Evolutionary conservation across 1,284 basidiomycete genomes (phyloP).

Genomic region (Phylloporus gajari): DNA sequence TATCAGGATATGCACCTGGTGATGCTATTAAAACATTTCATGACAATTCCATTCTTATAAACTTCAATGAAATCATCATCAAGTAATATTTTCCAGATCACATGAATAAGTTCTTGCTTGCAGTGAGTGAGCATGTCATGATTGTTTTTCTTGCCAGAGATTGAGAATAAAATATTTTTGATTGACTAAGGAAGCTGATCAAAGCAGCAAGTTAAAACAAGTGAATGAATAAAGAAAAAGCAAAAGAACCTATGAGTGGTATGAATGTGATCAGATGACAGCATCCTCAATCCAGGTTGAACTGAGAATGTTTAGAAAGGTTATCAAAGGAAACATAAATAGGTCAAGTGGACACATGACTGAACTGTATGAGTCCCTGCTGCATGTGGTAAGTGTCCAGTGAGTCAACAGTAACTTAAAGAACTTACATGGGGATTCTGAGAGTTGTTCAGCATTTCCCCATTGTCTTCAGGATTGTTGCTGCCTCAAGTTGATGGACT

Average conservation of each 20-base stretch:
- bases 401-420: too few species aligned
- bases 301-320: not conserved
- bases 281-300: not conserved
- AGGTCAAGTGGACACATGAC: not conserved
- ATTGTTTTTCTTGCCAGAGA: not conserved
- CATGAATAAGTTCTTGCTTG: not conserved
- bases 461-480: too few species aligned
- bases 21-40: too few species aligned
- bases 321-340: not conserved
- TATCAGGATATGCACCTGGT: too few species aligned
- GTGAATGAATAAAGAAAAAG: not conserved
- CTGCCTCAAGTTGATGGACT: too few species aligned
- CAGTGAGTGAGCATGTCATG: not conserved
- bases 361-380: conserved; percentile 6
- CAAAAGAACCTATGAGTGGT: not conserved
- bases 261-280: conserved; percentile 18
- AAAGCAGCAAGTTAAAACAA: too few species aligned
- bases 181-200: not conserved
- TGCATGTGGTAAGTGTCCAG: too few species aligned
- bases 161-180: not conserved
- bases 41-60: too few species aligned
- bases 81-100: too few species aligned
- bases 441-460: too few species aligned
- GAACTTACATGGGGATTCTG: too few species aligned
- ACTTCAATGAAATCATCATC: too few species aligned